Evolutionary conservation across 441 rosid genomes (phyloP).

Genomic region (Dalechampia spathulata): DNA sequence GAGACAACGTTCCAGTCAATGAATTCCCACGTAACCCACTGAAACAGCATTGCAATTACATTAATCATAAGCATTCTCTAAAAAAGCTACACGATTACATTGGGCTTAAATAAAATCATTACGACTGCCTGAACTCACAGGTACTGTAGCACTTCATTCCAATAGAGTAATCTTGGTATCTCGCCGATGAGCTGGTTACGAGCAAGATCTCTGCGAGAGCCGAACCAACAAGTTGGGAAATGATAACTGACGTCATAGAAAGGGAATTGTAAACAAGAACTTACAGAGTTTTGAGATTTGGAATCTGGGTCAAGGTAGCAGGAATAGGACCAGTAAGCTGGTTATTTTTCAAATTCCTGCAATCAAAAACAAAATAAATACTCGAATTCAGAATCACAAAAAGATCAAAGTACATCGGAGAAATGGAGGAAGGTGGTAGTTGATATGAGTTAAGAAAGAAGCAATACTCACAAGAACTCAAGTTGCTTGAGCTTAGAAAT

Average conservation of each 20-base stretch:
- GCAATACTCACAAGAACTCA: conserved; percentile 48
- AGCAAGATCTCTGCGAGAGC: conserved; percentile 67
- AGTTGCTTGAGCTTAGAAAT: conserved; percentile 75
- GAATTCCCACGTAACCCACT: conserved; percentile 83
- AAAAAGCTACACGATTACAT: not conserved
- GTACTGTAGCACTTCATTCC: conserved; percentile 94
- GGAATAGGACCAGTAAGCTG: conserved; percentile 89
- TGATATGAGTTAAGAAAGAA: not conserved
- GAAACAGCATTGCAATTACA: not conserved
- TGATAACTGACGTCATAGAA: not conserved
- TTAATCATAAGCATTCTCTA: not conserved
- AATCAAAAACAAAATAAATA: not conserved
- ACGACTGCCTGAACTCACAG: conserved; percentile 42
- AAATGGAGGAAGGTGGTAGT: not conserved
- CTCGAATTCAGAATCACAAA: too few relatives aligned
- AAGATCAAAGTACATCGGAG: not conserved
- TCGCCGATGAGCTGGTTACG: conserved; percentile 74
- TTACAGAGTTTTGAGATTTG: conserved; percentile 74
- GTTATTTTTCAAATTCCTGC: conserved; percentile 75
- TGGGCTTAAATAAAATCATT: not conserved
- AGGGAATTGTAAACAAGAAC: conserved; percentile 5
- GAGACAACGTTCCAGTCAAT: conserved; percentile 69
- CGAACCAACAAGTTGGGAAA: not conserved
- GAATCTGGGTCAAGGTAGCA: conserved; percentile 84
- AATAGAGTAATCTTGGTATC: conserved; percentile 77